Conservation (phyloP, 1,139 yeast species). For the Magnusiomyces magnusii region DNA sequence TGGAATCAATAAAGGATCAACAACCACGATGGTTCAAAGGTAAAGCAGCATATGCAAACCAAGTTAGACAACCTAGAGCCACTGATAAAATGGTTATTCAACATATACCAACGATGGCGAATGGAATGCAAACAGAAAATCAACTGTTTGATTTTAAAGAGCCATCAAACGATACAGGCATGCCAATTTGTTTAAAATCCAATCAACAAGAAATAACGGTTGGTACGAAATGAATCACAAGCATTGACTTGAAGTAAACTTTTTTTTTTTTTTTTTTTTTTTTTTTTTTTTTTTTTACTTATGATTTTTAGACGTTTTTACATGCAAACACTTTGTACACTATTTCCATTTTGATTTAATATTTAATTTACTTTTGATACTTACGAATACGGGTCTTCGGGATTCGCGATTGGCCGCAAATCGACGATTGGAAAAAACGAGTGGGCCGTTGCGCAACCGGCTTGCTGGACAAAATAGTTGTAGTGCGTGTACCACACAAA, state of each 20-base stretch:
- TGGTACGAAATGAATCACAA: neutral
- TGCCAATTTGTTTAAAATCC: too few species aligned
- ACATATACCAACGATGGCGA: neutral
- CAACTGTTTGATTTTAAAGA: neutral
- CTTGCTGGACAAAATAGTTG: conserved; percentile 15
- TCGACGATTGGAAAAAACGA: conserved; percentile 10
- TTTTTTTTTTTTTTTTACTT: neutral
- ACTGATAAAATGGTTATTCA: neutral
- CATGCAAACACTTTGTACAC: too few species aligned
- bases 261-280: too few species aligned
- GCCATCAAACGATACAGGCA: neutral
- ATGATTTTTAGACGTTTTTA: neutral
- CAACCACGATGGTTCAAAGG: neutral
- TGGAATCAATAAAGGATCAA: too few species aligned
- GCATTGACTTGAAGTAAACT: neutral
- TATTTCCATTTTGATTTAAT: neutral
- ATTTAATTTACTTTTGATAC: neutral
- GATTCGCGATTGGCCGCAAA: conserved; percentile 8
- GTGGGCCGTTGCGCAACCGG: conserved; percentile 14
- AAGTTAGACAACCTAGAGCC: neutral
- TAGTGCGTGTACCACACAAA: conserved; percentile 10
- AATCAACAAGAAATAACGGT: neutral
- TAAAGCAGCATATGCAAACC: neutral
- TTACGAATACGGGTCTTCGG: conserved; percentile 12
- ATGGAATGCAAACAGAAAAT: too few species aligned